Evolutionary conservation across 176 grass and related monocot genomes (phyloP), one percentile per base, ranked within the genome.

Genomic region (Rhynchospora pubera): DNA sequence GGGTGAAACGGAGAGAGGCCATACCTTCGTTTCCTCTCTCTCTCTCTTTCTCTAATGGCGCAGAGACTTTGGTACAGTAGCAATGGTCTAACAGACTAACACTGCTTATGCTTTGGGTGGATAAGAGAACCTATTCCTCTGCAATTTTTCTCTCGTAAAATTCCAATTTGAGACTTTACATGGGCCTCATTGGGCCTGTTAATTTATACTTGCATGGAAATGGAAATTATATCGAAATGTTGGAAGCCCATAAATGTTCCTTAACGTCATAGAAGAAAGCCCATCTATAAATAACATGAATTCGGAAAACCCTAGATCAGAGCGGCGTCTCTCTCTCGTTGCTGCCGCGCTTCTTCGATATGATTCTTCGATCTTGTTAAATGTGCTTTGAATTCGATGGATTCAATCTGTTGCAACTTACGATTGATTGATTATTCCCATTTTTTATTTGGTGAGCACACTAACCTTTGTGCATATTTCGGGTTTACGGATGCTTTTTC

Each of bases 1-100:
- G 65, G 45, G 78, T 68, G 79, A 93, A 85, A 65, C 83, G 85
- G 62, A 94, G 87, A 13, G 87, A 65, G 10, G 87, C 92, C 89
- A 91, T 91, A 62, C 3, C 7, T 64, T 48, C n/a, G 43, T 72
- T 48, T 52, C 70, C 14, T 52, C 72, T 72, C 30, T 82, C 30
- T 24, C 4, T 14, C n/a, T 42, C 14, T 45, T 62, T 18, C 53
- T 14, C 21, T 43, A 68, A 68, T 43, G 65, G 30, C 65, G 65
- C 65, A 7, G 65, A 68, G 18, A 3, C 48, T 51, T 11, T 51
- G 9, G 34, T 3, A 16, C 5, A 57, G 18, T 16, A 23, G 60
- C 23, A 30, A 6, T 79, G 15, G 76, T n/a, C 26, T 11, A n/a
- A n/a, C n/a, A n/a, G n/a, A n/a, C n/a, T 1, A 57, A 24, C 39